Conservation (phyloP, 176 grass and related monocot species). For the Secale cereale region DNA sequence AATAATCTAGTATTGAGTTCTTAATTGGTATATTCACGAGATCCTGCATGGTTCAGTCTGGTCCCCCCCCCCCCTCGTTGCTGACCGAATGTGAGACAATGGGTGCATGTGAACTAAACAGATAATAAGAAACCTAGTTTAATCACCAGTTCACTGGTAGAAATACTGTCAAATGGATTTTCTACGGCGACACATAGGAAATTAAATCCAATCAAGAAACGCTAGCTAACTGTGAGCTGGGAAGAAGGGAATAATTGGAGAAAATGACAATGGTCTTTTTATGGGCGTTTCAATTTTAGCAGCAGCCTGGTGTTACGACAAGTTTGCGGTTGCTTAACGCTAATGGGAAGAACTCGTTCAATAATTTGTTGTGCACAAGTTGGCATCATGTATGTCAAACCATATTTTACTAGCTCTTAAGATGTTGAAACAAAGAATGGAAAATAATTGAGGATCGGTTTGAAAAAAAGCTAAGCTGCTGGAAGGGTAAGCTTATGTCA, state of each 20-base stretch:
- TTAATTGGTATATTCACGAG: not conserved
- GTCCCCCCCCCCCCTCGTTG: not conserved
- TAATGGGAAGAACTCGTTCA: not conserved
- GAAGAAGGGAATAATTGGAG: not conserved
- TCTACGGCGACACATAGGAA: not conserved
- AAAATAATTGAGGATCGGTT: too few relatives aligned
- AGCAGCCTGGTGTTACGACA: not conserved
- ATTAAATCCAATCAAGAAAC: not conserved
- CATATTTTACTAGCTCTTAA: not conserved
- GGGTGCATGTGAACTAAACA: not conserved
- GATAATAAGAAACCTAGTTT: not conserved
- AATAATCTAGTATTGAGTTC: conserved; percentile 12
- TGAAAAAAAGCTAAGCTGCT: too few relatives aligned
- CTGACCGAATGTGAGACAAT: not conserved
- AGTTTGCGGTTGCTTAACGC: not conserved
- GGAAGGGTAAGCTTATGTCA: too few relatives aligned
- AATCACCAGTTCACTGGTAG: not conserved
- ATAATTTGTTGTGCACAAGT: not conserved
- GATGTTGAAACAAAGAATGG: too few relatives aligned
- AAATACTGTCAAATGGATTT: not conserved
- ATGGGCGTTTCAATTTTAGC: not conserved
- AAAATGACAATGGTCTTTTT: not conserved
- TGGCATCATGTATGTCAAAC: not conserved
- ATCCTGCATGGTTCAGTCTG: not conserved
- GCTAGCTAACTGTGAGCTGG: not conserved